phyloP scores from a whole-genome alignment of 129 eudicot species.

The Lactuca sativa region DNA sequence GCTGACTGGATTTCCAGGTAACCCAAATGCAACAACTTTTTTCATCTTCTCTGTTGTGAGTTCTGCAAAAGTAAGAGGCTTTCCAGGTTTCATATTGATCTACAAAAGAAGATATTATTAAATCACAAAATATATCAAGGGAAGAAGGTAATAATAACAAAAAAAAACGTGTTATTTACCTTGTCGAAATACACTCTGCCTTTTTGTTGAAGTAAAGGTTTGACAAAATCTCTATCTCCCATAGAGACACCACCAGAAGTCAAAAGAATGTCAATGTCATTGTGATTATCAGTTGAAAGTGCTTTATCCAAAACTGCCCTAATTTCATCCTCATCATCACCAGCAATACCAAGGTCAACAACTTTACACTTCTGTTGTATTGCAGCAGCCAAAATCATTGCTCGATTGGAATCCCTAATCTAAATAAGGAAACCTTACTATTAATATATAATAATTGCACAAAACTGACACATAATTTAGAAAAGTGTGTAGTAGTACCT shows the following conservation, averaged over 20 bases:
- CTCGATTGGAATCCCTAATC: constrained; percentile 97
- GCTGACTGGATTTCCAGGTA: constrained; percentile 98
- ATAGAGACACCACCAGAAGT: constrained; percentile 98
- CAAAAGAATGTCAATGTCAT: constrained; percentile 72
- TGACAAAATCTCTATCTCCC: constrained; percentile 94
- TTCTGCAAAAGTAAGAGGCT: constrained; percentile 97
- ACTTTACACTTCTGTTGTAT: constrained; percentile 68
- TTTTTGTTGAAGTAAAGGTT: constrained; percentile 73
- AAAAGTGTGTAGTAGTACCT: constrained; percentile 47
- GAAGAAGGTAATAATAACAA: background rate
- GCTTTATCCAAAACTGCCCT: constrained; percentile 63
- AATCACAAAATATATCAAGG: background rate
- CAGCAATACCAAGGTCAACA: constrained; percentile 87
- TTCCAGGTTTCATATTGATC: constrained; percentile 87
- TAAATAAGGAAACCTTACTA: constrained; percentile 26
- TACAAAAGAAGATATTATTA: constrained; percentile 28
- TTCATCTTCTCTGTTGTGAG: constrained; percentile 42
- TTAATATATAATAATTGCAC: background rate
- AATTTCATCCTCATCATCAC: constrained; percentile 68
- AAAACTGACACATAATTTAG: background rate
- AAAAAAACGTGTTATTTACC: constrained; percentile 35
- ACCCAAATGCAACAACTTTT: constrained; percentile 80
- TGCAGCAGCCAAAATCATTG: constrained; percentile 89
- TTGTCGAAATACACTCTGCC: constrained; percentile 72
- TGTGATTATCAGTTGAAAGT: constrained; percentile 43